Base-by-base conservation (phyloP, 1,284 basidiomycete genomes). In the Cutaneotrichosporon spelunceum region DNA sequence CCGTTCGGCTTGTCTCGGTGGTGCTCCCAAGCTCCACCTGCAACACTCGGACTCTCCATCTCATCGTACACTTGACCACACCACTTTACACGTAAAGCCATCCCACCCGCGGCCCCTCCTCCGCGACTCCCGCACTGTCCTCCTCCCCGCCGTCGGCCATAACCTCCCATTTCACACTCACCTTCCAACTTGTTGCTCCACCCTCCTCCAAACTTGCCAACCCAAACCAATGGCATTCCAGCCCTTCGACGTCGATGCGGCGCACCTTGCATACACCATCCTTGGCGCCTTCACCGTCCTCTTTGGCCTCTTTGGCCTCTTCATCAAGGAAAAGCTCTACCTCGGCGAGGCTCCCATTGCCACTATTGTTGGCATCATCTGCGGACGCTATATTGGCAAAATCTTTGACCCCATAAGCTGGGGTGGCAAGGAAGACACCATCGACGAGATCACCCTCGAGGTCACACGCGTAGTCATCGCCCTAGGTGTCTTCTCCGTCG, bases 301-400 rank as follows among this genome's bases (percentile, higher is more conserved):
- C 44, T 97, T 96, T 78, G 91, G 91, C 75, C 93, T 95, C 88
- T 91, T 96, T 79, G 70, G 69, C 19, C 84, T 94, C 24, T 87
- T 97, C 70, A 86, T 99, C 74, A 89, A 94, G 74, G 93, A 97
- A 81, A 88, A 85, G 83, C 81, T 97, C 33, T 99, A 97, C 75
- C 87, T 98, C 65, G 96, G 96, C 68, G 96, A 99, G 83, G 93
- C 96, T 6, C 92, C 90, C 68, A 90, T 93, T 83, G 93, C 96
- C 2, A 96, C 96, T 68, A 78, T 94, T 39, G 93, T 97, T 70
- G 94, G 95, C 27, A 90, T 98, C 73, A 90, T 95, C 66, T 88
- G 98, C 65, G 80, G 93, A 33, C 94, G 93, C 3, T 90, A 94
- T 74, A 88, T 87, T 55, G 87, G 90, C 36, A 84, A 86, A 63